Conservation (phyloP, 2,329 filamentous ascomycete species). For the Zymoseptoria crescenta region DNA sequence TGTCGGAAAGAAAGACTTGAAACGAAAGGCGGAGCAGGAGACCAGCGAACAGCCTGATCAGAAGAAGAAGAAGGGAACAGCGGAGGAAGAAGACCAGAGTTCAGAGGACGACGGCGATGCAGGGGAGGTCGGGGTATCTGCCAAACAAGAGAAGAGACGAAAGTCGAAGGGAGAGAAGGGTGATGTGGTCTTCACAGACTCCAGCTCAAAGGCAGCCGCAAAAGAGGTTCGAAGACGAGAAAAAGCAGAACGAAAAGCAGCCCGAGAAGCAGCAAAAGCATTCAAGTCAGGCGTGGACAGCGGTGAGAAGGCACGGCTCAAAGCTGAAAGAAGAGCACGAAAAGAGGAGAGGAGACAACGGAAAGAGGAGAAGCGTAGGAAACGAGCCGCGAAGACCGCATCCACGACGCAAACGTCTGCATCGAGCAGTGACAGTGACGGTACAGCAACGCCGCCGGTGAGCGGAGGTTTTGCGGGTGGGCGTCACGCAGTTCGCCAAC, state of each 20-base stretch:
- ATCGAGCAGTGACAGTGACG: slow-evolving; percentile 16
- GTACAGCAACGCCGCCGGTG: slow-evolving; percentile 25
- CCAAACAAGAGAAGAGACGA: slow-evolving; percentile 28
- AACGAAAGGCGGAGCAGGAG: slow-evolving; percentile 22
- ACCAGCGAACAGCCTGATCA: slow-evolving; percentile 2
- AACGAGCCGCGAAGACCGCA: slow-evolving; percentile 38
- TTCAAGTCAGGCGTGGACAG: slow-evolving; percentile 17
- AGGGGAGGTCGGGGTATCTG: slow-evolving; percentile 22
- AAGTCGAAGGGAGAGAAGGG: slow-evolving; percentile 31
- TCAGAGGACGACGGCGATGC: slow-evolving; percentile 3
- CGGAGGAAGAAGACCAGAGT: slow-evolving; percentile 5
- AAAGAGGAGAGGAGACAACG: slow-evolving; percentile 40
- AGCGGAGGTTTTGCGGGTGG: slow-evolving; percentile 20
- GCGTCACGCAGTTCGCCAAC: slow-evolving; percentile 66
- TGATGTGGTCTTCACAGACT: background rate
- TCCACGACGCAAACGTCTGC: slow-evolving; percentile 24
- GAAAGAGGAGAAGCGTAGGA: slow-evolving; percentile 46
- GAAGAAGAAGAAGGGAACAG: slow-evolving; percentile 27
- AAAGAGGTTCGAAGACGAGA: slow-evolving; percentile 38
- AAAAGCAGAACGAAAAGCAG: slow-evolving; percentile 16
- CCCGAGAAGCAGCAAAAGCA: slow-evolving; percentile 6
- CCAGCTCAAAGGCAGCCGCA: background rate
- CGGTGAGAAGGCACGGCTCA: slow-evolving; percentile 30
- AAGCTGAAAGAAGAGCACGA: slow-evolving; percentile 39
- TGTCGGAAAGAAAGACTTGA: slow-evolving; percentile 38